Percentiles rank a stretch among this genome's conserved stretches.
These are phyloP conservation scores for Suillus subalutaceus DNA, from an alignment of 768 basidiomycete genomes.

Conservation along the genomic window DNA sequence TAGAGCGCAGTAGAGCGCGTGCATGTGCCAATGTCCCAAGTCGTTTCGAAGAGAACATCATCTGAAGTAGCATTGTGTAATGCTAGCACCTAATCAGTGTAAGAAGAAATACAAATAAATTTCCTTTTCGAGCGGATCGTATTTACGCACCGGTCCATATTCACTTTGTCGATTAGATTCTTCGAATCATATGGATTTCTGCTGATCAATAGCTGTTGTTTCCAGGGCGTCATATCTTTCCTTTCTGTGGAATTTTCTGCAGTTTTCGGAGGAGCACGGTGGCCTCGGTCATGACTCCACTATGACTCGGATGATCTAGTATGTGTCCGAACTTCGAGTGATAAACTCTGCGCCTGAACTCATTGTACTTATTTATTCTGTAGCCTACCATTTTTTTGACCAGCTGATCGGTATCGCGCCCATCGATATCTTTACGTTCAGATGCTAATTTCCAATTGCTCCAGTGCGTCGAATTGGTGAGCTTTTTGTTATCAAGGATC, in stretches of 20 bases:
- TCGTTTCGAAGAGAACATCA: neutral
- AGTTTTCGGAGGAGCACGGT: neutral
- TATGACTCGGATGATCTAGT: neutral
- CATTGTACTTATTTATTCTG: neutral
- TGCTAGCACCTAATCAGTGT: neutral
- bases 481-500: neutral
- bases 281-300: neutral
- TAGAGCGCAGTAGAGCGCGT: neutral
- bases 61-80: neutral
- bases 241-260: neutral
- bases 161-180: neutral
- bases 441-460: neutral
- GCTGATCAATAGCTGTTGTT: neutral
- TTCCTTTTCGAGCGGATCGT: neutral
- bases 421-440: neutral
- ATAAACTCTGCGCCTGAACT: neutral
- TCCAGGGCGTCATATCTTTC: neutral
- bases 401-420: neutral
- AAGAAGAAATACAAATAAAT: neutral
- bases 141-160: no score
- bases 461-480: neutral
- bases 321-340: neutral
- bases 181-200: neutral
- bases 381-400: neutral
- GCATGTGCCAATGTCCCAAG: neutral